These are phyloP conservation scores for Candida glucosophila DNA, from an alignment of 1,139 yeast genomes.

Conservation along the genomic window DNA sequence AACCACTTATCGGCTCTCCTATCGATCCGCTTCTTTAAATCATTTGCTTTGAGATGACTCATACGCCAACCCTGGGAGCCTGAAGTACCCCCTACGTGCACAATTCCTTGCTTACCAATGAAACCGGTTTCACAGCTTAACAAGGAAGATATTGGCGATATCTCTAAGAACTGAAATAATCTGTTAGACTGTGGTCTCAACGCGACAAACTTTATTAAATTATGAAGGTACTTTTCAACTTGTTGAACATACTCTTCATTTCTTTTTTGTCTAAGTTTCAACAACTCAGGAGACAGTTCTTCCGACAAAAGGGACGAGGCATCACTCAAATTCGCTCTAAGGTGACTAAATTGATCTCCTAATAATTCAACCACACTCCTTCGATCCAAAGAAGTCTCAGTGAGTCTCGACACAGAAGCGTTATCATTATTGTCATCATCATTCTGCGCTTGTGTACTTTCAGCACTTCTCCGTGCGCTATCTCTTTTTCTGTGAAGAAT, in stretches of 20 bases:
- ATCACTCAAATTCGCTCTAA: slow-evolving; percentile 24
- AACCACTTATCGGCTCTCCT: slow-evolving; percentile 93
- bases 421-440: background rate
- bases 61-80: slow-evolving; percentile 93
- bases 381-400: background rate
- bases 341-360: slow-evolving; percentile 17
- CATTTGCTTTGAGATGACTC: slow-evolving; percentile 75
- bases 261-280: slow-evolving; percentile 14
- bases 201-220: slow-evolving; percentile 49
- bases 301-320: slow-evolving; percentile 18
- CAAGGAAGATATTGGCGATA: slow-evolving; percentile 80
- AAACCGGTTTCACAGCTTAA: slow-evolving; percentile 76
- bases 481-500: background rate
- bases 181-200: slow-evolving; percentile 77
- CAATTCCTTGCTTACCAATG: slow-evolving; percentile 83
- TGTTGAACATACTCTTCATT: slow-evolving; percentile 32
- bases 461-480: background rate
- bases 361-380: slow-evolving; percentile 10
- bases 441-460: background rate
- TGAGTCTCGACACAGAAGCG: background rate
- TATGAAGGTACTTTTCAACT: slow-evolving; percentile 57
- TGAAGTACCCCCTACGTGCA: slow-evolving; percentile 75
- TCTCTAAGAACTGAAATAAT: slow-evolving; percentile 77
- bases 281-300: slow-evolving; percentile 23
- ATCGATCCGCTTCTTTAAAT: slow-evolving; percentile 74